Base-by-base conservation (phyloP, 1,139 yeast species). In the Taphrina flavorubra region DNA sequence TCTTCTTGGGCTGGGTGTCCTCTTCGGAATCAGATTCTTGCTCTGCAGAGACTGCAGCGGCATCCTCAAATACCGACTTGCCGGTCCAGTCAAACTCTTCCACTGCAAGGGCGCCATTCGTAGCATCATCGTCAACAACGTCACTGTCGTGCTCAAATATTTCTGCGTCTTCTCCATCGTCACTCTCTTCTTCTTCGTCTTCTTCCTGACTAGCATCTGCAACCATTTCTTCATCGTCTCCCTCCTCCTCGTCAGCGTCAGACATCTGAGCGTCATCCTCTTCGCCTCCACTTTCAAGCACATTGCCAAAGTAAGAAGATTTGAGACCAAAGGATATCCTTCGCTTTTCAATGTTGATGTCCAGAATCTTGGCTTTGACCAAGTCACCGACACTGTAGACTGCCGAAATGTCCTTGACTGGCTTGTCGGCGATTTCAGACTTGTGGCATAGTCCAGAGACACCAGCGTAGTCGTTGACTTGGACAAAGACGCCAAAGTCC, bases 401-500 rank as follows among this genome's bases (percentile, higher is more conserved):
- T n/a, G 70, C 73, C 25, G 80, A 73, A 51, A 84, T 72, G 71
- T 85, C 83, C 57, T 80, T 80, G 42, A 90, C 83, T 69, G 59
- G 47, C 36, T 57, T 63, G 36, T 70, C 70, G 11, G 97, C 88
- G 70, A 94, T 88, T 78, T 94, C 89, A 49, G 94, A 84, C 72
- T 84, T 87, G 77, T 94, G 98, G 74, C 97, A 92, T 73, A 94
- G 84, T 69, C 98, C 99, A 75, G 89, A 86, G 69, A 92, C 83
- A 74, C 86, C 86, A 66, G 85, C 81, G 57, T 95, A 87, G 65
- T 89, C 90, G 74, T 88, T 91, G 70, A 94, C 81, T 72, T 85
- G 86, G 61, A 94, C 89, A 76, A 94, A 92, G 5, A 92, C 96
- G 79, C 99, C 99, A 76, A 87, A 94, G 68, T 90, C 96, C 63